Base-by-base conservation (phyloP, 1,284 basidiomycete genomes). In the Butyriboletus regius region DNA sequence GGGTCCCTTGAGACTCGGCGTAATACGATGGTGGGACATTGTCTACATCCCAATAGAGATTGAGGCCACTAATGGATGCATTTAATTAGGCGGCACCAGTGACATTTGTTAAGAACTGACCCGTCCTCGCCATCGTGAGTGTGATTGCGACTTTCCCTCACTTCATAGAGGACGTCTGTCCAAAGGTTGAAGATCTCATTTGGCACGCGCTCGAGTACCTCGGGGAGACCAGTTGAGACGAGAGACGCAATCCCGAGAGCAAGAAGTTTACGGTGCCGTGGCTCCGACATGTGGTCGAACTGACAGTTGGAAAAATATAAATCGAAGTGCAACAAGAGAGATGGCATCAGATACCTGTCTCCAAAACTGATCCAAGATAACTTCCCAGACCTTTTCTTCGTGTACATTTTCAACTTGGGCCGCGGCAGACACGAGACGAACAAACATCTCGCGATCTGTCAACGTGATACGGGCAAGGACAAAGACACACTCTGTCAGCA, bases 151-250 rank as follows among this genome's bases (percentile, higher is more conserved):
- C 81, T 81, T 66, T 92, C 88, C 61, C 82, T 87, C 48, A 92
- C 74, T 65, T 94, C 91, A 12, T 85, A 87, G 38, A 94, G 85
- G 5, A 93, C 90, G 60, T 94, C 91, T 42, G 91, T 72, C 88
- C 91, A 94, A 37, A 94, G 72, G 63, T 92, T 92, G 69, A 90
- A 89, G 55, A 88, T 79, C 59, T 91, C 88, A 6, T 75, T 77
- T 13, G 79, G 75, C 20, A 91, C 70, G 32, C 85, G 76, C 39
- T 78, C 72, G 17, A 91, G 75, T n/a, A 88, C 81, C 56, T 87
- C 83, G 5, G 74, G 74, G 22, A 77, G 75, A 32, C 79, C 82
- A 0, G 85, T 83, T 1, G 87, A 78, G 37, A 88, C 81, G 6
- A 91, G 73, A 29, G 75, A 73, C 7, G 85, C 84, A 42, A 86